phyloP scores from a whole-genome alignment of 1,284 basidiomycete genomes.

The Rhodofomes roseus region DNA sequence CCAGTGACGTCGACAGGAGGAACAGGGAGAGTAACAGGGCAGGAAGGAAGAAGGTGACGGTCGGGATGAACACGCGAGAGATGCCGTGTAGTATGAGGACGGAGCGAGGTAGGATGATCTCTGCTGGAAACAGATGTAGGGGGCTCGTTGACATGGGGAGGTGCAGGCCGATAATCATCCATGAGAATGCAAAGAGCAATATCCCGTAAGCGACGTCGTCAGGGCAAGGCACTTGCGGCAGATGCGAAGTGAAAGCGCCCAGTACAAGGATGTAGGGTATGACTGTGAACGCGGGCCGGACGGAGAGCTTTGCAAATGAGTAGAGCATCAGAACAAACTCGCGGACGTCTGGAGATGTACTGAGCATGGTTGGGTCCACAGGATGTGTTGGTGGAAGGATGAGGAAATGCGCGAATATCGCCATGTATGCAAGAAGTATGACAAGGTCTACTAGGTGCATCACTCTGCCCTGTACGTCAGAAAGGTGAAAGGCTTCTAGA shows the following conservation, averaged over 20 bases:
- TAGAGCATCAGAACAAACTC: constrained; percentile 37
- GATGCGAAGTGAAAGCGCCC: constrained; percentile 27
- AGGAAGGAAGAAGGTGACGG: constrained; percentile 45
- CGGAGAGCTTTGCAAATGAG: constrained; percentile 30
- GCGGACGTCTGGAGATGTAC: constrained; percentile 28
- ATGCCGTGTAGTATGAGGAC: constrained; percentile 37
- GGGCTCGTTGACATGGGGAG: constrained; percentile 40
- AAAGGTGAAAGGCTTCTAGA: constrained; percentile 1
- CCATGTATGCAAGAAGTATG: constrained; percentile 36
- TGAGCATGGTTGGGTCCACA: constrained; percentile 18
- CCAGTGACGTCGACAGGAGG: constrained; percentile 40
- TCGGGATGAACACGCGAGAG: constrained; percentile 34
- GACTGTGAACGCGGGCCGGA: constrained; percentile 18
- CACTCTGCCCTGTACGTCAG: constrained; percentile 30
- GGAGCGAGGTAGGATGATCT: constrained; percentile 40
- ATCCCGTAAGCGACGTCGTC: constrained; percentile 35
- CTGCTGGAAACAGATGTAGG: constrained; percentile 35
- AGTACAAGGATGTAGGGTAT: constrained; percentile 31
- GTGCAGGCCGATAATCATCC: constrained; percentile 42
- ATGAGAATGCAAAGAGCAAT: constrained; percentile 36
- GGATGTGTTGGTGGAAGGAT: constrained; percentile 37
- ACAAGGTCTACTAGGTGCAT: constrained; percentile 43
- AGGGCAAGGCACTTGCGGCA: constrained; percentile 35
- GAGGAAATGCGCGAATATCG: constrained; percentile 40
- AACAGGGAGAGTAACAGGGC: constrained; percentile 38